Evolutionary conservation across 2,329 filamentous ascomycete species (phyloP), one percentile per base, ranked within the genome.

Genomic region (Monilinia fructigena): DNA sequence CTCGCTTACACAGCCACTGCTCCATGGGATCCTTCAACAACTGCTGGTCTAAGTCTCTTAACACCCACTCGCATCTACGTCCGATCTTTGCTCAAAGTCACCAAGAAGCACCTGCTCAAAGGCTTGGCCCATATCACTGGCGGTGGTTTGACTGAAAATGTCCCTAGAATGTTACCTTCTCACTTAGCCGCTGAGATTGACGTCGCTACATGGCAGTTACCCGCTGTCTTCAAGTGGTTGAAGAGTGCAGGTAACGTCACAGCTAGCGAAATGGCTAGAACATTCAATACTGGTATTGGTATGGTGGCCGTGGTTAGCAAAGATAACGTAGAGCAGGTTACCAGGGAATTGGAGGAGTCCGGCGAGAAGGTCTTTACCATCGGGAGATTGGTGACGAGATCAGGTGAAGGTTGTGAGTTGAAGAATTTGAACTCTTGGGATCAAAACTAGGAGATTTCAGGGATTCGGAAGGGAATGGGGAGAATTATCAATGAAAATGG

Each of bases 101-200:
- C 85, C 28, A 79, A 85, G 58, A 82, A 84, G 70, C 80, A 83
- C 12, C 81, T 92, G 52, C 83, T 98, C 77, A 96, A 97, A 81
- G 95, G 95, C 63, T 90, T 98, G 78, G 91, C 95, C 14, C 95
- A 99, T 80, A 98, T 99, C 80, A 99, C 95, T 0, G 95, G 95
- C 61, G 95, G 95, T 68, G 95, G 95, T 14, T 85, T 99, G 26
- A 83, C 89, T 23, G 95, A 99, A 80, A 99, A 99, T 78, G 89
- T 99, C 35, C 95, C 95, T 40, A 89, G 95, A 70, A 96, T 96
- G 90, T 83, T 99, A 23, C 95, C 95, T 1, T 78, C 84, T 45
- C 82, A 88, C 55, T 85, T 99, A 7, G 85, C 90, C 1, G 94
- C 93, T 2, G 86, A 93, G 76, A 87, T 99, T 65, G 90, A 97